A percentile compares a stretch with the other conserved stretches of the same genome.
Evolutionary conservation across 192 early-diverging fungal species (phyloP).

Genomic region (Geranomyces variabilis): DNA sequence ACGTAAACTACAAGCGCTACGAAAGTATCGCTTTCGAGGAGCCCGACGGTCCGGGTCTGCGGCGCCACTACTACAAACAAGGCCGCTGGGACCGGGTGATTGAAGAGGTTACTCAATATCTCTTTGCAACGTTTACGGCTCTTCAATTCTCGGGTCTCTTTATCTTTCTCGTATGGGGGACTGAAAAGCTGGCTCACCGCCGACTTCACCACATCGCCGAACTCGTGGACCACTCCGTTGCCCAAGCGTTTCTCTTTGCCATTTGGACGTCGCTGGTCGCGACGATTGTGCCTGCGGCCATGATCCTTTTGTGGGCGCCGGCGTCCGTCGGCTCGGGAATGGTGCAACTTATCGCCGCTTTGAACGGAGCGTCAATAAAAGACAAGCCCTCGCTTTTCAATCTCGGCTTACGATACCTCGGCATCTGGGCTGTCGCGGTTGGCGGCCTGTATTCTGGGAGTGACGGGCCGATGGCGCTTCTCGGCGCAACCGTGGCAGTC

Average conservation of each 20-base stretch:
- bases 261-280: constrained; percentile 33
- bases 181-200: constrained; percentile 35
- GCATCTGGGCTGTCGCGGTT: constrained; percentile 27
- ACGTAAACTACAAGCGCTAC: too few relatives aligned
- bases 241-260: constrained; percentile 33
- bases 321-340: constrained; percentile 41
- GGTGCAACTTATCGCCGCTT: constrained; percentile 42
- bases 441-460: constrained; percentile 41
- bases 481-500: constrained; percentile 39
- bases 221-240: constrained; percentile 11
- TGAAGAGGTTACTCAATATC: constrained; percentile 33
- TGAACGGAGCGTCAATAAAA: constrained; percentile 38
- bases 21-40: constrained; percentile 50
- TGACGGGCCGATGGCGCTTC: constrained; percentile 44
- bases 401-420: constrained; percentile 25
- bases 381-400: constrained; percentile 21
- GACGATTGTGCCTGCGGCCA: constrained; percentile 24
- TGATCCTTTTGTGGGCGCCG: constrained; percentile 33
- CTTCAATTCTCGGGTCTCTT: constrained; percentile 28
- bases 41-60: constrained; percentile 40
- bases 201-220: constrained; percentile 30
- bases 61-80: constrained; percentile 32
- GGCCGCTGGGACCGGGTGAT: constrained; percentile 11
- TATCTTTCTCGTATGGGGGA: constrained; percentile 29
- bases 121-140: constrained; percentile 30